Evolutionary conservation across 345 rosid genomes (phyloP).

Genomic region (Salix exigua): DNA sequence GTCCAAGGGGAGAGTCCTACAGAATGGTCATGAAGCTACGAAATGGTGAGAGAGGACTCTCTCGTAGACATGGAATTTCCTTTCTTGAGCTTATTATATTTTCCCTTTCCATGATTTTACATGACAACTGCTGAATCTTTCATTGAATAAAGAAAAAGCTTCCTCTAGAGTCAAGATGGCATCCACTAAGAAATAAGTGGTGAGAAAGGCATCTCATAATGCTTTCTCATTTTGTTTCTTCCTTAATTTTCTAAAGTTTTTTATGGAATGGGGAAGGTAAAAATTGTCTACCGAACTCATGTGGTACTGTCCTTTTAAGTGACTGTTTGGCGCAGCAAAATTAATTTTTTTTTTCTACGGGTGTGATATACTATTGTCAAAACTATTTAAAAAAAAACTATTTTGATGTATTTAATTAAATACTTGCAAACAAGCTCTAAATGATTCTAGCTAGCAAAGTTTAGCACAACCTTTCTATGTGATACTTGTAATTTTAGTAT

Average conservation of each 20-base stretch:
- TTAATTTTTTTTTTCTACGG: too few relatives aligned
- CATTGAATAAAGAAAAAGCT: neutral
- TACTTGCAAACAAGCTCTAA: too few relatives aligned
- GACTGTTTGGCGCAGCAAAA: too few relatives aligned
- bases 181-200: conserved; percentile 7
- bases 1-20: neutral
- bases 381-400: too few relatives aligned
- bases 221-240: neutral
- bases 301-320: too few relatives aligned
- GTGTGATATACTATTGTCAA: too few relatives aligned
- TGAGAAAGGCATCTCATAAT: neutral
- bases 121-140: conserved; percentile 21
- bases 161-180: conserved; percentile 11
- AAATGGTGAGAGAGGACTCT: neutral
- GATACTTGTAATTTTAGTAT: too few relatives aligned
- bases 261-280: neutral
- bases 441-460: too few relatives aligned
- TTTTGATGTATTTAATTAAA: too few relatives aligned
- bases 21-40: neutral
- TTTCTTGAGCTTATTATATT: conserved; percentile 3
- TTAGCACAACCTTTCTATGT: too few relatives aligned
- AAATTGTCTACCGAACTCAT: neutral
- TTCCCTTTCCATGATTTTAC: conserved; percentile 22
- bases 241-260: neutral
- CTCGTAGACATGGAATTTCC: neutral